Evolutionary conservation across 306 rosid genomes (phyloP), one percentile per base, ranked within the genome.

Genomic region (Prunus armeniaca): DNA sequence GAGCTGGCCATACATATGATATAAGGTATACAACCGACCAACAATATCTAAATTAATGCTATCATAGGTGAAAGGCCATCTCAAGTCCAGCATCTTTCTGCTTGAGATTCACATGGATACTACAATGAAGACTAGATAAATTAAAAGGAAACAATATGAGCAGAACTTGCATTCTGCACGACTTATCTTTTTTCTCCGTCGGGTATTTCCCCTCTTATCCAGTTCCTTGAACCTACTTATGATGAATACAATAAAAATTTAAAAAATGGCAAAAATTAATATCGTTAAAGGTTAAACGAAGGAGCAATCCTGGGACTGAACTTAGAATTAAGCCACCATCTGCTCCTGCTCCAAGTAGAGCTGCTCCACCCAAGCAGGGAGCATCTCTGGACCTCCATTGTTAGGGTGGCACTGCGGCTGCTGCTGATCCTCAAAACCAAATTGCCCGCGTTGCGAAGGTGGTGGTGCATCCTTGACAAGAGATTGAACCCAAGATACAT

Each of bases 401-500:
- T 88, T 75, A 41, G 69, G 82, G 71, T 82, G 82, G 51, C 87
- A 82, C 63, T 83, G 89, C 80, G 75, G 85, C 84, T 75, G 79
- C 82, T 83, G 75, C 68, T 73, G 78, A 22, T 74, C 87, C 76
- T 88, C 91, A 52, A 63, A 68, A 45, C 77, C 76, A 55, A 76
- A 73, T 66, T 71, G 77, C 69, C 71, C 82, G 14, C 75, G 65
- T 54, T 79, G 85, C 38, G 12, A 41, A 6, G 87, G 75, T 6
- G 83, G 75, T 52, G 88, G 80, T 66, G 70, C 84, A 57, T 93
- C 98, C 73, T 86, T 85, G 69, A 89, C 90, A 51, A 89, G 77
- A 71, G 98, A 84, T 78, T 87, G 84, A 79, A 93, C 96, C 94
- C 97, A 90, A 14, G 94, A 87, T 52, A 86, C 91, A 74, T 86